phyloP scores from a whole-genome alignment of 1,139 yeast species.

The Arxiozyma telluris region DNA sequence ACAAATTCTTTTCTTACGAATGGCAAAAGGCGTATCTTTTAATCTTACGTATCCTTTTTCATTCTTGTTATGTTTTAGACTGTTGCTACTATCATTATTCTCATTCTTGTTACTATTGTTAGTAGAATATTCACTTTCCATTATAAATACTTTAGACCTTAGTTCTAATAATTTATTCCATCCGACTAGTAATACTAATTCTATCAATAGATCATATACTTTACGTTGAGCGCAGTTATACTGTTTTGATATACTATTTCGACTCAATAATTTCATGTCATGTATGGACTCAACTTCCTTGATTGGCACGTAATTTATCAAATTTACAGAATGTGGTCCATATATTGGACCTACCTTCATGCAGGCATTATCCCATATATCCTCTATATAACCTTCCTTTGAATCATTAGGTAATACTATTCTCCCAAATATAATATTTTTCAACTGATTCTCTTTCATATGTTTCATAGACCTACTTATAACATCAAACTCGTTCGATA shows the following conservation, averaged over 20 bases:
- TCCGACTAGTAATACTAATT: conserved; percentile 60
- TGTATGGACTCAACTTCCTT: conserved; percentile 40
- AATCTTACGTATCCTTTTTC: conserved; percentile 1
- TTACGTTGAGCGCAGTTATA: conserved; percentile 67
- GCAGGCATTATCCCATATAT: conserved; percentile 42
- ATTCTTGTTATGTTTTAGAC: neutral
- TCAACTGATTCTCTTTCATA: conserved; percentile 21
- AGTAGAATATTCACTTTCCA: conserved; percentile 74
- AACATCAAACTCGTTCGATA: conserved; percentile 47
- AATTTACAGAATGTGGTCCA: conserved; percentile 47
- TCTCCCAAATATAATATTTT: conserved; percentile 40
- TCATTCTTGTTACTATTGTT: neutral
- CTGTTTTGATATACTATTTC: conserved; percentile 70
- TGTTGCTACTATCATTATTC: neutral
- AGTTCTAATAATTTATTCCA: conserved; percentile 81
- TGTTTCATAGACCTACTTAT: conserved; percentile 40
- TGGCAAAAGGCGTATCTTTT: conserved; percentile 13
- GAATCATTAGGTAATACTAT: conserved; percentile 66
- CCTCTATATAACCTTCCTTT: conserved; percentile 49
- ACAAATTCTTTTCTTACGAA: conserved; percentile 72
- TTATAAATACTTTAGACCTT: conserved; percentile 80
- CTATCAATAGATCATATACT: conserved; percentile 53
- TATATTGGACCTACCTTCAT: conserved; percentile 40
- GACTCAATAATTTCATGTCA: conserved; percentile 57
- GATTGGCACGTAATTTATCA: conserved; percentile 34